Percentiles rank a stretch among this genome's conserved stretches.
Conservation (phyloP, 2,329 filamentous ascomycete species). For the Aspergillus phoenicis region DNA sequence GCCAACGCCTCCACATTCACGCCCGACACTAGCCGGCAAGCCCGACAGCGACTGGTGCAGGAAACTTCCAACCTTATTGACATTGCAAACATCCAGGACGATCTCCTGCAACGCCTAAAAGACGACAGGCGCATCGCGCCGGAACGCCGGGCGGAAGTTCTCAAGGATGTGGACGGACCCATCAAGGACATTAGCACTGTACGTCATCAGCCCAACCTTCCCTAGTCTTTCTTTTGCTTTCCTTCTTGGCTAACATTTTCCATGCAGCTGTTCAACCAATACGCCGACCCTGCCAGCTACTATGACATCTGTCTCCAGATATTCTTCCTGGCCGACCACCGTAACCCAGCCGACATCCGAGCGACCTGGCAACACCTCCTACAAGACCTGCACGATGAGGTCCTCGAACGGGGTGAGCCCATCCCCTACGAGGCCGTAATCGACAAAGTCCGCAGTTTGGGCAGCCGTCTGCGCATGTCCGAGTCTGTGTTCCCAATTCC, state of each 20-base stretch:
- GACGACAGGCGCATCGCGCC: slow-evolving; percentile 69
- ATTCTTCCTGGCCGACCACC: slow-evolving; percentile 88
- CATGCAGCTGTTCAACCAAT: slow-evolving; percentile 82
- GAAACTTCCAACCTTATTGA: slow-evolving; percentile 85
- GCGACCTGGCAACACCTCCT: slow-evolving; percentile 84
- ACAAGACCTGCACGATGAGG: slow-evolving; percentile 66
- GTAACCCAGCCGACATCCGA: slow-evolving; percentile 80
- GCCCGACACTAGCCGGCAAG: slow-evolving; percentile 73
- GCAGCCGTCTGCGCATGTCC: slow-evolving; percentile 58
- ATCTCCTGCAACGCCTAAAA: slow-evolving; percentile 76
- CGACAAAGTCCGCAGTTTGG: slow-evolving; percentile 60
- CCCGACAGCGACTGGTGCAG: slow-evolving; percentile 82
- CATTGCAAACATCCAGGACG: slow-evolving; percentile 92
- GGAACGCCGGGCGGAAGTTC: slow-evolving; percentile 65
- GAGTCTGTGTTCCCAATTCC: slow-evolving; percentile 60
- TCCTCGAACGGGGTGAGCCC: slow-evolving; percentile 45
- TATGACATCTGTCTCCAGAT: slow-evolving; percentile 92
- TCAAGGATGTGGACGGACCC: slow-evolving; percentile 71
- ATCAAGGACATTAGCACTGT: slow-evolving; percentile 77
- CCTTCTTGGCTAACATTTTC: slow-evolving; percentile 16
- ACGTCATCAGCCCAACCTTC: slow-evolving; percentile 43
- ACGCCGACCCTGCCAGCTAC: slow-evolving; percentile 87
- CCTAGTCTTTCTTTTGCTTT: not conserved
- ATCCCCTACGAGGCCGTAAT: slow-evolving; percentile 53
- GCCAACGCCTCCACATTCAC: slow-evolving; percentile 87